A percentile compares a stretch with the other conserved stretches of the same genome.
phyloP scores from a whole-genome alignment of 495 filamentous ascomycete species.

The Hypoxylon trugodes region DNA sequence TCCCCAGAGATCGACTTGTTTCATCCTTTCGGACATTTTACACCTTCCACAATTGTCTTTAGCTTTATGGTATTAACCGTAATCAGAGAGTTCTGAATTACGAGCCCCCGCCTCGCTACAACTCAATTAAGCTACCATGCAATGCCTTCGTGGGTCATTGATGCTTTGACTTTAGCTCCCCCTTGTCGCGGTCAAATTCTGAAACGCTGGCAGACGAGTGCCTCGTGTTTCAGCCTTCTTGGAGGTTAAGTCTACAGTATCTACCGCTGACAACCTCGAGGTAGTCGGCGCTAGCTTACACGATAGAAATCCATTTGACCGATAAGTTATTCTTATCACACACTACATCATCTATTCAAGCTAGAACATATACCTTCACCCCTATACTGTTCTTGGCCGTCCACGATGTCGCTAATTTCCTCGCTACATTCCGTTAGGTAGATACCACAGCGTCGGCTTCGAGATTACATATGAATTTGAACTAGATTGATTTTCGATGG shows the following conservation, averaged over 20 bases:
- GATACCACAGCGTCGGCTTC: slow-evolving; percentile 1
- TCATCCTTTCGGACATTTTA: slow-evolving; percentile 40
- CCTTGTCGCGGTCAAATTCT: slow-evolving; percentile 22
- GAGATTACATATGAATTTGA: background rate
- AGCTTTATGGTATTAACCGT: slow-evolving; percentile 28
- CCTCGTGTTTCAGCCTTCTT: slow-evolving; percentile 39
- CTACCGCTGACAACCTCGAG: slow-evolving; percentile 13
- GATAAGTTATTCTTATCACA: slow-evolving; percentile 16
- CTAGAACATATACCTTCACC: slow-evolving; percentile 11
- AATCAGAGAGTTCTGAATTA: slow-evolving; percentile 28
- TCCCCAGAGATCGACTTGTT: slow-evolving; percentile 41
- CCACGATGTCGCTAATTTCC: background rate
- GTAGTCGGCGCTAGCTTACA: slow-evolving; percentile 1
- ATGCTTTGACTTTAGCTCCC: slow-evolving; percentile 25
- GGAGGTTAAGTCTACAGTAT: slow-evolving; percentile 8
- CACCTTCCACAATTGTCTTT: slow-evolving; percentile 38
- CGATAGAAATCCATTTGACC: slow-evolving; percentile 22
- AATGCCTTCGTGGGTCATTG: slow-evolving; percentile 30
- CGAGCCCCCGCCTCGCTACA: slow-evolving; percentile 28
- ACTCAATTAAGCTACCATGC: slow-evolving; percentile 23
- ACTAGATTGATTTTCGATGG: background rate
- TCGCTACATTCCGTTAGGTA: slow-evolving; percentile 5
- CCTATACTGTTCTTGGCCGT: background rate
- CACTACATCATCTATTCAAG: slow-evolving; percentile 5
- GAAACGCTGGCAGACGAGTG: slow-evolving; percentile 38